Base-by-base conservation (phyloP, 345 rosid genomes). In the Cardamine resedifolia region DNA sequence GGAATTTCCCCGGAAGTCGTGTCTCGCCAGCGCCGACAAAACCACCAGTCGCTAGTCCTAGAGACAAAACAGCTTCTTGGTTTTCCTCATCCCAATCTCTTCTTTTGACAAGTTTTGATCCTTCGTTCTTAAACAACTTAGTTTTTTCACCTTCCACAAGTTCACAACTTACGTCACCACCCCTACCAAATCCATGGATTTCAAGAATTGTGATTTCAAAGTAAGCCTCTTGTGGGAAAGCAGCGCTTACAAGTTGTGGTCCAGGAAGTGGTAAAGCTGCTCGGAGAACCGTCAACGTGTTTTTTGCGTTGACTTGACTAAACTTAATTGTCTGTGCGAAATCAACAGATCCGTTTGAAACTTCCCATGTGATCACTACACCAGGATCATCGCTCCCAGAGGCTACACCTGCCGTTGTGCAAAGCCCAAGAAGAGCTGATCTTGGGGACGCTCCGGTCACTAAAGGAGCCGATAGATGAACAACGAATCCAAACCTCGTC, bases 221-320 rank as follows among this genome's bases (percentile, higher is more conserved):
- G 79, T 89, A 94, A 39, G 96, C 97, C 43, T 91, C 98, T 68
- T 86, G 97, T 23, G 97, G 97, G 24, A 94, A 94, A 65, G 91
- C 82, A n/a, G 85, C 85, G 45, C 60, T 85, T n/a, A 86, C 80
- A 55, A 93, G 70, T 12, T 87, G 90, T 60, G 97, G 98, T 38
- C 97, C 97, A 3, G 98, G 98, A 52, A 94, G 70, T 50, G 98
- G 98, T 79, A 89, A 50, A 71, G 88, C 82, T 24, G 88, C 84
- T 70, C 84, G 88, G 36, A 94, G 84, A 73, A 85, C 89, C 16
- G 91, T 80, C 75, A 78, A 71, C 23, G 52, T 59, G n/a, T 34
- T 62, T 66, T 64, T 83, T 31, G 78, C 64, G 52, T 24, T 45
- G 12, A 44, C 58, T 16, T 83, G 79, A 80, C 84, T 94, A 19